Evolutionary conservation across 495 filamentous ascomycete genomes (phyloP), one percentile per base, ranked within the genome.

Genomic region (Podospora sp.): DNA sequence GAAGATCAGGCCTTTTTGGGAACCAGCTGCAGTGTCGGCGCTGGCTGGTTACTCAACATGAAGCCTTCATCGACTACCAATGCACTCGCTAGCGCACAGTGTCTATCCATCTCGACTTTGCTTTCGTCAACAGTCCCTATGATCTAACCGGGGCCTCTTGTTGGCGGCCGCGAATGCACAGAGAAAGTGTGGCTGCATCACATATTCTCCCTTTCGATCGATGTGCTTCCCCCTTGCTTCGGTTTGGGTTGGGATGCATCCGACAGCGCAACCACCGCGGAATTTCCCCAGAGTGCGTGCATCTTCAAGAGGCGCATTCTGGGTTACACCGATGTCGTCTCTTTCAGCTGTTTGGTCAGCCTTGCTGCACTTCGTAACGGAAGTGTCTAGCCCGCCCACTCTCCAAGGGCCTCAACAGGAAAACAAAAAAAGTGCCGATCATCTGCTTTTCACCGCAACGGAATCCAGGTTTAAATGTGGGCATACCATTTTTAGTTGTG

Each of bases 171-270:
- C 27, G 33, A 21, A 46, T 27, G 51, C 62, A 20, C 26, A 22
- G 46, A 63, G 50, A 36, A 63, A 35, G 7, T 63, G 62, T 53
- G 62, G 62, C 62, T 63, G 62, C 62, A 53, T 29, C 21, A 11
- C 26, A 29, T 53, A 18, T 36, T 57, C 24, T 36, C 62, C 62
- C 52, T 65, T 65, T 65, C 51, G 62, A 65, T 65, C 62, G 51
- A 46, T 46, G 62, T 65, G 62, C 62, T 57, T 64, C n/a, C 36
- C 36, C 40, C 60, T 24, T 62, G 60, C 21, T 64, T 64, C 12
- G 26, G 51, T 49, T 57, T 52, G 40, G 61, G 61, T 21, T 53
- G 11, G 5, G 62, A 46, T 65, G 62, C 52, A 50, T 36, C 62
- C 40, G 36, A 50, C 52, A 55, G n/a, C 20, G 52, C 52, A 65